A percentile compares a stretch with the other conserved stretches of the same genome.
Conservation (phyloP, 208 protist genomes). For the Crithidia mellificae region DNA sequence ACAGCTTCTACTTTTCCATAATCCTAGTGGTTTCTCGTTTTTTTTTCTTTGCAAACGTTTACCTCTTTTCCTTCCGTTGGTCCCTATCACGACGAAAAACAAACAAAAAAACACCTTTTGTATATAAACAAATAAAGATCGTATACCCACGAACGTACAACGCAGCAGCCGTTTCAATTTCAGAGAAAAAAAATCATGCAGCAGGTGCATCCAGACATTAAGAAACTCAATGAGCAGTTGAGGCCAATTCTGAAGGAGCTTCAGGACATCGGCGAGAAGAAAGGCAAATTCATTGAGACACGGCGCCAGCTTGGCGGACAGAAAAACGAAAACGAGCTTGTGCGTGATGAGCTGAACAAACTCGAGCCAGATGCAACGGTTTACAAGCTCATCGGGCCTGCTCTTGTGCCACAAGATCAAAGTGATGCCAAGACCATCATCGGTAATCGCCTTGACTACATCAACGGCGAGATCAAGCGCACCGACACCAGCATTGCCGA, state of each 20-base stretch:
- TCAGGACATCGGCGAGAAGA: slow-evolving; percentile 85
- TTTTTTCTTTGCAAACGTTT: neutral
- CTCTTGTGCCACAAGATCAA: slow-evolving; percentile 92
- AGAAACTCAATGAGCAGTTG: slow-evolving; percentile 76
- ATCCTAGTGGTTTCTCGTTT: too few relatives aligned
- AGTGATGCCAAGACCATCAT: slow-evolving; percentile 92
- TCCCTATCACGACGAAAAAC: neutral
- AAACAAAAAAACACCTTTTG: neutral
- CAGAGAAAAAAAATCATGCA: slow-evolving; percentile 63
- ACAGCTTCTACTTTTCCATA: too few relatives aligned
- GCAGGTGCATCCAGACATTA: slow-evolving; percentile 82
- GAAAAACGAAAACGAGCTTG: slow-evolving; percentile 95
- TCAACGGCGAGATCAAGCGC: slow-evolving; percentile 88
- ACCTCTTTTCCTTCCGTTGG: neutral
- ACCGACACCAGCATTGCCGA: slow-evolving; percentile 82
- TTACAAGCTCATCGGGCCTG: slow-evolving; percentile 95
- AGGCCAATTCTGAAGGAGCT: slow-evolving; percentile 73
- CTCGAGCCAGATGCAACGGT: slow-evolving; percentile 90
- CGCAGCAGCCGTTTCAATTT: too few relatives aligned
- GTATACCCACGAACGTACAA: too few relatives aligned
- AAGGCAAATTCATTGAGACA: slow-evolving; percentile 81
- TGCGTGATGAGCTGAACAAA: slow-evolving; percentile 91
- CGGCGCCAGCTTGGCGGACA: slow-evolving; percentile 91
- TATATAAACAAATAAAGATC: too few relatives aligned
- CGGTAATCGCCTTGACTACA: slow-evolving; percentile 91